A percentile compares a stretch with the other conserved stretches of the same genome.
phyloP scores from a whole-genome alignment of 1,284 basidiomycete genomes.

The Vanrija sp. region DNA sequence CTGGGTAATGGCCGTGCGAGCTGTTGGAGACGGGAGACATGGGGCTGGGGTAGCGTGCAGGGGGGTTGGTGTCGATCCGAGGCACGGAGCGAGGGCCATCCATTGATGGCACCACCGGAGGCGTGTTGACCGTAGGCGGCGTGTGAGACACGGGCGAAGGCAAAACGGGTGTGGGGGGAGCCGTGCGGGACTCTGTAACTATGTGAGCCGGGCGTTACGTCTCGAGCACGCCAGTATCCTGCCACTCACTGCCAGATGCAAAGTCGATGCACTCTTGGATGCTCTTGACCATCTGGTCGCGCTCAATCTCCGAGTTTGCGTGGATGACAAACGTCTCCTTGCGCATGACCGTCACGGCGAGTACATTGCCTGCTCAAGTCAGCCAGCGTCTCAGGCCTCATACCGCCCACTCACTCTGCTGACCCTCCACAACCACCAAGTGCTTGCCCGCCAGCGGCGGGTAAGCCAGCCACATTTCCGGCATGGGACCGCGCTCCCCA shows the following conservation, averaged over 20 bases:
- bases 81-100: too few species aligned
- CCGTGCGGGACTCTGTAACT: neutral
- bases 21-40: constrained; percentile 20
- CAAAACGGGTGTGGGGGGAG: neutral
- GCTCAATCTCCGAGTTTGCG: constrained; percentile 59
- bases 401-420: constrained; percentile 43
- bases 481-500: constrained; percentile 54
- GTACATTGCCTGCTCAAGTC: constrained; percentile 57
- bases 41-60: constrained; percentile 33
- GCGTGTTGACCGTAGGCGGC: too few species aligned
- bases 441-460: constrained; percentile 95
- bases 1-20: too few species aligned
- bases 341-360: constrained; percentile 79
- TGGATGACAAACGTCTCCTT: constrained; percentile 78
- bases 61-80: constrained; percentile 14
- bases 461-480: constrained; percentile 91
- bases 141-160: constrained; percentile 2
- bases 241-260: constrained; percentile 62
- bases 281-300: constrained; percentile 67
- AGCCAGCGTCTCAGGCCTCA: neutral
- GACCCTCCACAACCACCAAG: constrained; percentile 64
- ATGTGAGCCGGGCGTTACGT: neutral
- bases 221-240: too few species aligned
- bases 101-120: too few species aligned
- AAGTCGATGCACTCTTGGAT: constrained; percentile 81